phyloP scores from a whole-genome alignment of 2,329 filamentous ascomycete species.

The Hymenoscyphus linearis region DNA sequence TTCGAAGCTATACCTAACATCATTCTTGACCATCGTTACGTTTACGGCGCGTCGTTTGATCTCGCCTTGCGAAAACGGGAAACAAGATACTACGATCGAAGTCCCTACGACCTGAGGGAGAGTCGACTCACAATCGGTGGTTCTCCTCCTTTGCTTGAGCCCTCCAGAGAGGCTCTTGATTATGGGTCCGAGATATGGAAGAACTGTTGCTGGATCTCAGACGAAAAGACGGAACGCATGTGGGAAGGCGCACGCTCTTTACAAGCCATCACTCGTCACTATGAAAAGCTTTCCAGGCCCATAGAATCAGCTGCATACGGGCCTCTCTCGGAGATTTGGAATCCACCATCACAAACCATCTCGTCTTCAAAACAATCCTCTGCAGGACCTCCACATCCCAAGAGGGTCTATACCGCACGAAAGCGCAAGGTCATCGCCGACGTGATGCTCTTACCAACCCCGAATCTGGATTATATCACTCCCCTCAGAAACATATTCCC shows the following conservation, averaged over 20 bases:
- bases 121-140: neutral
- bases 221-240: neutral
- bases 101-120: neutral
- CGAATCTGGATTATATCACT: neutral
- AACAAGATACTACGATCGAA: neutral
- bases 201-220: neutral
- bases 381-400: no score
- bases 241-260: neutral
- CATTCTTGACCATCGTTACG: neutral
- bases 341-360: neutral
- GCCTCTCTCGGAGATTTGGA: neutral
- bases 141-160: neutral
- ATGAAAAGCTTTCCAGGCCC: neutral
- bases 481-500: neutral
- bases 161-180: neutral
- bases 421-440: neutral
- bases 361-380: neutral
- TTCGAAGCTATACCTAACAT: slow-evolving; percentile 6
- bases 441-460: neutral
- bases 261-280: neutral
- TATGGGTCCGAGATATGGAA: neutral
- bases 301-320: neutral
- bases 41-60: neutral
- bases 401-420: neutral
- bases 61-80: neutral